A percentile compares a stretch with the other conserved stretches of the same genome.
These are phyloP conservation scores for Psilocybe cubensis DNA, from an alignment of 768 basidiomycete species.

Conservation along the genomic window DNA sequence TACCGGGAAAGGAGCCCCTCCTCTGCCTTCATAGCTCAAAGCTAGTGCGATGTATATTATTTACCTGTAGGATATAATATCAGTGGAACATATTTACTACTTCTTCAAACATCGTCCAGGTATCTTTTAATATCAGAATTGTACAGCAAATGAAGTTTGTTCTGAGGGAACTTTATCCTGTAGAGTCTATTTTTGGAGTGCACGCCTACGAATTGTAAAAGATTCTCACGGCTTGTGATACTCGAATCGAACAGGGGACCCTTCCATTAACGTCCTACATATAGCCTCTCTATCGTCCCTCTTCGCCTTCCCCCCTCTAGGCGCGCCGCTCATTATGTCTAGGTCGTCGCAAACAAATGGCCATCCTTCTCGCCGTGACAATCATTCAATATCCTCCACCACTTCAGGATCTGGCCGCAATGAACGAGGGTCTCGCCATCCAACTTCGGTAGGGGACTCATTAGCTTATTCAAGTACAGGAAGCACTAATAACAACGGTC, in stretches of 20 bases:
- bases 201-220: background rate
- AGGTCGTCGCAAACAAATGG: conserved; percentile 32
- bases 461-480: background rate
- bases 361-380: conserved; percentile 56
- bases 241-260: conserved; percentile 12
- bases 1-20: conserved; percentile 52
- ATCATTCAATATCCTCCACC: conserved; percentile 52
- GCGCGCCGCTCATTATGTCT: conserved; percentile 26
- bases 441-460: conserved; percentile 36
- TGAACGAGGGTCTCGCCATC: conserved; percentile 44
- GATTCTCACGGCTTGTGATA: conserved; percentile 9
- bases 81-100: background rate
- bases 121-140: no score
- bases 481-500: conserved; percentile 7
- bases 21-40: conserved; percentile 16
- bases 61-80: conserved; percentile 9
- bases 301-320: background rate
- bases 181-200: conserved; percentile 11
- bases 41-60: background rate
- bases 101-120: background rate
- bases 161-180: background rate
- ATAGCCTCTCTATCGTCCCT: conserved; percentile 6
- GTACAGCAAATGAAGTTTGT: background rate
- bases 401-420: conserved; percentile 45
- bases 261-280: conserved; percentile 6